Base-by-base conservation (phyloP, 306 rosid species). In the Parietaria judaica region DNA sequence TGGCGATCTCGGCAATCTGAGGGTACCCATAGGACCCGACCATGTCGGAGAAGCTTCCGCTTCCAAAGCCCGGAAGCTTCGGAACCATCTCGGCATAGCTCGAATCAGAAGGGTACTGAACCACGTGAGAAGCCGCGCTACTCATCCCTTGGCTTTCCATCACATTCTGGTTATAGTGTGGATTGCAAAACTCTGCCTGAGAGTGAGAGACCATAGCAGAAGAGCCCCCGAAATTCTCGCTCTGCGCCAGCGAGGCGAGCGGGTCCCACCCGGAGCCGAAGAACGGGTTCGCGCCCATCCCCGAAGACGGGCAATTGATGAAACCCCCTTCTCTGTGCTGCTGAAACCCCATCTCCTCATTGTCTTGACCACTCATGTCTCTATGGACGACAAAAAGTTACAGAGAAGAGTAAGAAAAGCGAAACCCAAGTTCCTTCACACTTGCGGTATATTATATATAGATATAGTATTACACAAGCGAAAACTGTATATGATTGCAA, bases 241-340 rank as follows among this genome's bases (percentile, higher is more conserved):
- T 78, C 49, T 84, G 95, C 65, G 78, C 76, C 76, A 86, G 73
- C 8, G 95, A 80, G 77, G 79, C 83, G 70, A 88, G 79, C 49
- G 97, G 94, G 81, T 94, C 97, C 99, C 99, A 94, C 70, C 80
- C 73, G 63, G 96, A 75, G 71, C 74, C 78, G 63, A 80, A 82
- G 72, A 85, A 88, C 64, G 79, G 70, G 51, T 66, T 72, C 16
- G 76, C 63, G 78, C 69, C 79, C 80, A 81, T 74, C 71, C 79
- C 85, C 23, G 76, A 66, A 59, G 80, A 60, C 23, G 86, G 72
- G 60, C 81, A 76, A 75, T 71, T 79, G 73, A 77, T 56, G 50
- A 77, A 64, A 23, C 74, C 79, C 69, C 83, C 87, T 50, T 72
- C 77, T 61, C 83, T 82, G 39, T 74, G 36, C 14, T 12, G 80